These are phyloP conservation scores for Trypanosomatidae sp. DNA, from an alignment of 208 protist species.

Conservation along the genomic window DNA sequence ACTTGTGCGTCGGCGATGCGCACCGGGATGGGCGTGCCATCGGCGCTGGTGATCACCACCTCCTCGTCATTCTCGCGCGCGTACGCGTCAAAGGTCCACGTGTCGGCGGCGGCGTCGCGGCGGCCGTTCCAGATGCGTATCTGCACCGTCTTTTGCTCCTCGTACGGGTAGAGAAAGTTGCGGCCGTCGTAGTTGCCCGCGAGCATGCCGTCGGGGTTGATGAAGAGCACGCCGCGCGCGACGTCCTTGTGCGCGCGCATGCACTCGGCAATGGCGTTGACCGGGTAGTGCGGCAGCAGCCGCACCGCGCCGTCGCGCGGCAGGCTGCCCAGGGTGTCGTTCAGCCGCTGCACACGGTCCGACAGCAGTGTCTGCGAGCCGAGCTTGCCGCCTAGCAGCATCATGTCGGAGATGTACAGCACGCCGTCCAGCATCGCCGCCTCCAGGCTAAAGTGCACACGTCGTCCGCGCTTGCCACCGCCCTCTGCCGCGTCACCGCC, in stretches of 20 bases:
- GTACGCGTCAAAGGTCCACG: conserved; percentile 68
- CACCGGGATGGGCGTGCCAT: conserved; percentile 12
- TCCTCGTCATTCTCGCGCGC: conserved; percentile 31
- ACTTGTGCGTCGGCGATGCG: conserved; percentile 47
- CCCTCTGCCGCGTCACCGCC: background rate
- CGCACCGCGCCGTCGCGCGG: conserved; percentile 16
- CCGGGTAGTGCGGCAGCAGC: conserved; percentile 51
- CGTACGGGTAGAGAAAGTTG: conserved; percentile 57
- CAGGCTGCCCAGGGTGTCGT: conserved; percentile 32
- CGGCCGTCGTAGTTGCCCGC: conserved; percentile 52
- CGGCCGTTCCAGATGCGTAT: conserved; percentile 62
- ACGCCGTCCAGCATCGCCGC: conserved; percentile 36
- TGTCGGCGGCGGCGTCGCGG: conserved; percentile 7
- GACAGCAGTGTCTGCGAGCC: conserved; percentile 39
- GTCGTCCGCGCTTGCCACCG: background rate
- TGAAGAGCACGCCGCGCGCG: conserved; percentile 51
- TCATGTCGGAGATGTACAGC: conserved; percentile 77
- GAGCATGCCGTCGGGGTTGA: conserved; percentile 66
- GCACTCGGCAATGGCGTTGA: conserved; percentile 40
- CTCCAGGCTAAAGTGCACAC: conserved; percentile 51
- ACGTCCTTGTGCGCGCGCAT: conserved; percentile 21
- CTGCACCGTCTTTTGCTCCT: conserved; percentile 45
- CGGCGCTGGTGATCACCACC: conserved; percentile 14
- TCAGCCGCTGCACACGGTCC: conserved; percentile 46
- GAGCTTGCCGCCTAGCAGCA: conserved; percentile 29